Percentiles rank a stretch among this genome's conserved stretches.
These are phyloP conservation scores for Pseudopediastrum boryanum DNA, from an alignment of 139 green algal species.

Conservation along the genomic window DNA sequence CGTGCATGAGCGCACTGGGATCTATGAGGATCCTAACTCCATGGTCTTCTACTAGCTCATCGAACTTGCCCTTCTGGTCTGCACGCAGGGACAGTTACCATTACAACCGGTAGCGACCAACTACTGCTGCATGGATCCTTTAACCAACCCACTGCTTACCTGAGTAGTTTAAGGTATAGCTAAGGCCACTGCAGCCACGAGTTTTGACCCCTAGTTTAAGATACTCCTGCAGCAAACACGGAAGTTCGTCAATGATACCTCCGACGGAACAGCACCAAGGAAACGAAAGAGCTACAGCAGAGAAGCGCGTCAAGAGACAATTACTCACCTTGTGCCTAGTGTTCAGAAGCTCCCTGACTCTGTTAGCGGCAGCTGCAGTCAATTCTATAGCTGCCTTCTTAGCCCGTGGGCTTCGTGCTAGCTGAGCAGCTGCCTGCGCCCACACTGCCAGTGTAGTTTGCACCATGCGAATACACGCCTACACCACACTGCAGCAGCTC, in stretches of 20 bases:
- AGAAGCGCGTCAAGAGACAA: background rate
- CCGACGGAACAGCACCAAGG: background rate
- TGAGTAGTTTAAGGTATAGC: constrained; percentile 98
- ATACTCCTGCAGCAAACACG: constrained; percentile 73
- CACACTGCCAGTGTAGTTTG: constrained; percentile 45
- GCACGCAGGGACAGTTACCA: constrained; percentile 23
- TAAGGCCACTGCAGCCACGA: constrained; percentile 95
- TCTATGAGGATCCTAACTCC: constrained; percentile 96
- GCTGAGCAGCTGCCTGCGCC: constrained; percentile 36
- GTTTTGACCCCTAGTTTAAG: constrained; percentile 92
- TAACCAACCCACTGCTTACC: constrained; percentile 42
- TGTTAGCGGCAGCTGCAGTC: constrained; percentile 81
- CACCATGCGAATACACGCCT: constrained; percentile 54
- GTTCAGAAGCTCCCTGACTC: constrained; percentile 78
- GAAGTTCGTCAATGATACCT: background rate
- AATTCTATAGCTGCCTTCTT: constrained; percentile 86
- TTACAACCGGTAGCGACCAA: background rate
- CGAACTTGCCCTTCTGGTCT: constrained; percentile 91
- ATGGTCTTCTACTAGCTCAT: constrained; percentile 93
- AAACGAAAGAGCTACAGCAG: background rate
- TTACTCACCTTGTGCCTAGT: constrained; percentile 79
- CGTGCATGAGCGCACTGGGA: constrained; percentile 93
- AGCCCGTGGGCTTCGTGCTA: constrained; percentile 29
- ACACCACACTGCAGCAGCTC: too few relatives aligned
- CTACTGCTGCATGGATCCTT: background rate